phyloP scores from a whole-genome alignment of 1,139 yeast genomes.

The Tardiomyces digboiensis region DNA sequence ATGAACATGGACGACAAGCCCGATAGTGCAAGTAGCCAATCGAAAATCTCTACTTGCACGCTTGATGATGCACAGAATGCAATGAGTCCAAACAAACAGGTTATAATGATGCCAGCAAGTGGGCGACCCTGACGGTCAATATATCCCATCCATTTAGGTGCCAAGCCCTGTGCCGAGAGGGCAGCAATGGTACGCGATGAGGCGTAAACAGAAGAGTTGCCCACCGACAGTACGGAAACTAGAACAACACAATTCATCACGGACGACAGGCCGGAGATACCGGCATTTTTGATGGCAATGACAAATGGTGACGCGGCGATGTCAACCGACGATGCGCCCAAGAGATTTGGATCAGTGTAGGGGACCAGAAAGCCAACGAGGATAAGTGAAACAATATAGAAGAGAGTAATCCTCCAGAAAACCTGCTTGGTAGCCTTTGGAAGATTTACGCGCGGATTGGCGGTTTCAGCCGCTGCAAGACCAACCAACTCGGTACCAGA shows the following conservation, averaged over 20 bases:
- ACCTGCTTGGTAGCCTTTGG: constrained; percentile 61
- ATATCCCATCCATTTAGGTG: constrained; percentile 68
- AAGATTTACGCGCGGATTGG: constrained; percentile 52
- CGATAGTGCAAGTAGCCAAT: constrained; percentile 76
- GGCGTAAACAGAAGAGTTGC: constrained; percentile 69
- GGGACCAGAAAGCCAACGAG: constrained; percentile 64
- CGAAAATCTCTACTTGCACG: constrained; percentile 54
- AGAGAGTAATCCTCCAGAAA: constrained; percentile 57
- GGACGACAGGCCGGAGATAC: constrained; percentile 53
- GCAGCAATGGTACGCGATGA: constrained; percentile 79
- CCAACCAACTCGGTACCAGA: constrained; percentile 77
- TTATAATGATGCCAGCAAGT: constrained; percentile 49
- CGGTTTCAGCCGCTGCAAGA: constrained; percentile 65
- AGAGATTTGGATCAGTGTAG: constrained; percentile 32
- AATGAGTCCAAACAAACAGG: constrained; percentile 53
- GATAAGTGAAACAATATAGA: constrained; percentile 52
- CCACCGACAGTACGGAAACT: constrained; percentile 60
- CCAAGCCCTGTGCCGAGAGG: constrained; percentile 71
- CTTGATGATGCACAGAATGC: constrained; percentile 63
- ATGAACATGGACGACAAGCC: constrained; percentile 80
- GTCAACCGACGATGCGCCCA: neutral
- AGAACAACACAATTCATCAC: constrained; percentile 66
- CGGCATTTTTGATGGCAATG: constrained; percentile 43
- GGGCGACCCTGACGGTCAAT: constrained; percentile 74
- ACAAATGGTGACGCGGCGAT: constrained; percentile 5